Evolutionary conservation across 331 rosid species (phyloP), one percentile per base, ranked within the genome.

Genomic region (Rhamnella rubrinervis): DNA sequence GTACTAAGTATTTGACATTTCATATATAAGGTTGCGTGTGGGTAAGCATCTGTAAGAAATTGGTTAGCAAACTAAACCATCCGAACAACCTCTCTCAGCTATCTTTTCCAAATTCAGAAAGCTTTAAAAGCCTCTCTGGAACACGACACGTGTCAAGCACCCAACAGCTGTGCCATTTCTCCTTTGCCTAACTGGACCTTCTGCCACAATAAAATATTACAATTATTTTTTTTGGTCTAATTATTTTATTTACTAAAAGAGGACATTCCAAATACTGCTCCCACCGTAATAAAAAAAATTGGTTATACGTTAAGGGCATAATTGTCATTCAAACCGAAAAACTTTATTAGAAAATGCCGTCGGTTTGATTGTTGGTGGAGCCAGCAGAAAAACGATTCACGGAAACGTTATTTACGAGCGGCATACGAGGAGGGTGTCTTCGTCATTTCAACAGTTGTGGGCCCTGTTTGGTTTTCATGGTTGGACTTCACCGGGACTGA

Each of bases 111-210:
- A 1, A 8, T 11, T 19, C 61, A 40, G 18, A 51, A 61, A 50
- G 16, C 8, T 17, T 7, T 18, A 14, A 15, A 18, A 18, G 35
- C 16, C 47, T 41, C 49, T 41, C 37, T 21, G 17, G 21, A 7
- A 0, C 1, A 6, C 18, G 74, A 57, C 84, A 85, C 84, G 80
- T 79, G 87, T 74, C 77, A 37, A 38, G 61, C 56, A 71, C 25
- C 41, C 40, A 81, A 53, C 63, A 46, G 40, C 61, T 57, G 59
- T 59, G 61, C 76, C 73, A 57, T 70, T 71, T 79, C 68, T 66
- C 51, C 50, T 72, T 59, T 25, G 75, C 91, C 86, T 73, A 85
- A 83, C 86, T 64, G 75, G 53, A 79, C 76, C 57, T 73, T 74
- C 76, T 67, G 17, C 8, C 50, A 52, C 61, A 78, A 28, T 35